These are phyloP conservation scores for Haplographium delicatum DNA, from an alignment of 495 filamentous ascomycete species.

Conservation along the genomic window DNA sequence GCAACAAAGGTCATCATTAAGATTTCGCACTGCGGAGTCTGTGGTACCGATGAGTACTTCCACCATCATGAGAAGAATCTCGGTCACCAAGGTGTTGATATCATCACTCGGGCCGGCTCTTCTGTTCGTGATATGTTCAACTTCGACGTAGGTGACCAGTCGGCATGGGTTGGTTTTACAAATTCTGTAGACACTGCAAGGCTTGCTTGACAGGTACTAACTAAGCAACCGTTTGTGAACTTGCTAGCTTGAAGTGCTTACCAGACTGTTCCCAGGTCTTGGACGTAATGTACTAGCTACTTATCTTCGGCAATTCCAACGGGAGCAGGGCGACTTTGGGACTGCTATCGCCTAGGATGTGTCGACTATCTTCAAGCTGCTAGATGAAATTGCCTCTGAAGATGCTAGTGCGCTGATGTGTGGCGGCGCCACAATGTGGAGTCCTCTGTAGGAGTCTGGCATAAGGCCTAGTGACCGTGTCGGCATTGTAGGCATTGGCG, in stretches of 20 bases:
- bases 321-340: neutral
- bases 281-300: conserved; percentile 9
- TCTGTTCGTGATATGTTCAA: conserved; percentile 26
- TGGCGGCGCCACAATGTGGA: conserved; percentile 47
- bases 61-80: conserved; percentile 31
- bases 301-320: conserved; percentile 9
- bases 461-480: conserved; percentile 33
- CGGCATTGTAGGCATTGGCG: conserved; percentile 53
- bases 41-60: conserved; percentile 36
- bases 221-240: too few species aligned
- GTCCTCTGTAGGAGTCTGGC: conserved; percentile 31
- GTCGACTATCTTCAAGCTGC: conserved; percentile 34
- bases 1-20: conserved; percentile 44
- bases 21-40: conserved; percentile 41
- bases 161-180: conserved; percentile 30
- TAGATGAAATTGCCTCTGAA: conserved; percentile 44
- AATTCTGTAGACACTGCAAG: conserved; percentile 9
- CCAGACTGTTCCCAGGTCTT: too few species aligned
- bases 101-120: conserved; percentile 32
- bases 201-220: conserved; percentile 13
- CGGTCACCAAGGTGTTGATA: conserved; percentile 41
- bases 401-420: conserved; percentile 54
- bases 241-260: too few species aligned
- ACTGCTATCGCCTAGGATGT: conserved; percentile 4
- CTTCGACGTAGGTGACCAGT: conserved; percentile 36